A percentile compares a stretch with the other conserved stretches of the same genome.
These are phyloP conservation scores for Areca catechu DNA, from an alignment of 176 grass and related monocot species.

Conservation along the genomic window DNA sequence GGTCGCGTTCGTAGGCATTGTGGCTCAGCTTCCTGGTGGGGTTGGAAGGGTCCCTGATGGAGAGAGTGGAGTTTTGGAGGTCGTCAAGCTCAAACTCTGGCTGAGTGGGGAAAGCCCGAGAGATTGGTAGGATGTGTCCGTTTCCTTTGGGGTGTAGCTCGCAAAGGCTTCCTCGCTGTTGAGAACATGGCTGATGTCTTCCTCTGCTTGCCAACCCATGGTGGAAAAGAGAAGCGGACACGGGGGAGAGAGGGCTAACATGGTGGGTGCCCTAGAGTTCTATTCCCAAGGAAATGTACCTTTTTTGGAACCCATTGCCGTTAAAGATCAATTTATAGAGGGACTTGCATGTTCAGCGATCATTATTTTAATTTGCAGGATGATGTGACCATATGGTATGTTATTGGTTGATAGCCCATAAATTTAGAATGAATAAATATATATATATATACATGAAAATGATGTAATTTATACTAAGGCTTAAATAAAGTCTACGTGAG, in stretches of 20 bases:
- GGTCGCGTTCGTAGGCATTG: constrained; percentile 88
- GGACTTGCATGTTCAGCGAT: no score
- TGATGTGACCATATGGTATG: no score
- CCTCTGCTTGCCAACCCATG: constrained; percentile 1
- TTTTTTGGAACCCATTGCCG: no score
- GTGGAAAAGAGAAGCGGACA: neutral
- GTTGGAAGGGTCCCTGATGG: constrained; percentile 15
- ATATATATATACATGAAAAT: no score
- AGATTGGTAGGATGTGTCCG: constrained; percentile 38
- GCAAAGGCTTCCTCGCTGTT: constrained; percentile 39
- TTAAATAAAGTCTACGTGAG: no score
- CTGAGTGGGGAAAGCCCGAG: constrained; percentile 24
- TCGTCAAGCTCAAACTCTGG: constrained; percentile 26
- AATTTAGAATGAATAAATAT: no score
- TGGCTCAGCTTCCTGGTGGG: constrained; percentile 61
- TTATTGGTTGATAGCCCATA: no score
- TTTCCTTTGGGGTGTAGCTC: constrained; percentile 36
- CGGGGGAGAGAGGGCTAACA: constrained; percentile 8
- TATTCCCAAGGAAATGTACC: no score
- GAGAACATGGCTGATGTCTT: neutral
- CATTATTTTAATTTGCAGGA: no score
- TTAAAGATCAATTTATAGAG: no score
- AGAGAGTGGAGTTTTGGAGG: constrained; percentile 20
- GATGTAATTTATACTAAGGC: no score
- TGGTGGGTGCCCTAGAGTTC: neutral